Evolutionary conservation across 1,139 yeast species (phyloP), one percentile per base, ranked within the genome.

Genomic region (Geotrichum europaeum): DNA sequence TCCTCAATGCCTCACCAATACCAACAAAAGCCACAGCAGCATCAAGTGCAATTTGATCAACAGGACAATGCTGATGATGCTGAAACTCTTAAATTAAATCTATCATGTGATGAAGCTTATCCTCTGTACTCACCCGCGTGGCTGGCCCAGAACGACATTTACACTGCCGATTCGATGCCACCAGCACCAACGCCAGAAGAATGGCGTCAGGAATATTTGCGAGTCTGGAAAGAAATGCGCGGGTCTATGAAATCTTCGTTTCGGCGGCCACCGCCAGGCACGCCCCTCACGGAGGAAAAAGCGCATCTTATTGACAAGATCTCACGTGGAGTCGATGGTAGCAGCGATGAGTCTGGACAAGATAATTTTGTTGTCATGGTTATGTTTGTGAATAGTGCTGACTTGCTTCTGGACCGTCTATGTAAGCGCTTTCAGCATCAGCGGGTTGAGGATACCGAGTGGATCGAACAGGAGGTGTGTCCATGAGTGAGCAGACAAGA

Each of bases 261-360:
- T 72, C 81, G 88, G 61, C 85, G 84, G 66, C 96, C 96, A 0
- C 73, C 80, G 0, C 96, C 96, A 0, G 86, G 86, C 25, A 75
- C 84, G 1, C 74, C 76, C 28, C 71, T 89, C 71, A 80, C 82
- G n/a, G 79, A 78, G n/a, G 85, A 82, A 47, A 81, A 81, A 61
- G 78, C 79, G 51, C 82, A 82, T 68, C 71, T 78, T 62, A 75
- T 89, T 52, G 96, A 89, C 72, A 82, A 87, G 59, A 86, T 89
- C 57, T 79, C 83, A 57, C 79, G 96, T 65, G 95, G 96, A 5
- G 96, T 89, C 15, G 96, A 89, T 72, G 96, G 96, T 9, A 81
- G 85, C 57, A 82, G 85, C 68, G 89, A 84, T 57, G 84, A 80
- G 34, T 81, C 81, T 45, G 96, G 95, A 0, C 77, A 81, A 62